phyloP scores from a whole-genome alignment of 345 rosid genomes.

The Physaria fendleri region DNA sequence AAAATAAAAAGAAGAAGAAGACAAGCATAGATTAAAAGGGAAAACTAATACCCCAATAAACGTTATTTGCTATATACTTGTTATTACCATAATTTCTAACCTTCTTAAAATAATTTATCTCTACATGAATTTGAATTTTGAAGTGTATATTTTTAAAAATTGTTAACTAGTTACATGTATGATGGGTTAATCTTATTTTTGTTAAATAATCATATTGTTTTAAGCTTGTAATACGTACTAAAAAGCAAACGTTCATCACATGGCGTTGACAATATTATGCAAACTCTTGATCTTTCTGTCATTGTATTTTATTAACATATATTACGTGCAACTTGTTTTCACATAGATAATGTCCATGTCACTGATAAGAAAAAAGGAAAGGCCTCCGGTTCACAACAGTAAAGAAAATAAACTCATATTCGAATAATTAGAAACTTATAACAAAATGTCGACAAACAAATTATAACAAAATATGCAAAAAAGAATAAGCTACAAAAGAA shows the following conservation, averaged over 20 bases:
- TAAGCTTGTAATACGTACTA: background rate
- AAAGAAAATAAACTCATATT: background rate
- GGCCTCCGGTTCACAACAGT: background rate
- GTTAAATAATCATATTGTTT: background rate
- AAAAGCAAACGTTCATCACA: background rate
- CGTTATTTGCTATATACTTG: background rate
- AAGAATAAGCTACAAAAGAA: background rate
- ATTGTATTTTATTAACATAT: background rate
- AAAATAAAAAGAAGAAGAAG: background rate
- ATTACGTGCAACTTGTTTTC: background rate
- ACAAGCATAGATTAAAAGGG: background rate
- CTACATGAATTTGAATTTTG: background rate
- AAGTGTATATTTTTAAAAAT: background rate
- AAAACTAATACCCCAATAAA: background rate
- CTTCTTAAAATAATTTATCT: background rate
- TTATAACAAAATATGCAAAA: background rate
- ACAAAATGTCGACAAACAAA: background rate
- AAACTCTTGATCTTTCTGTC: background rate
- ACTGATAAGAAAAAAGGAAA: background rate
- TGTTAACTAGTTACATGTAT: background rate
- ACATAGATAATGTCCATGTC: background rate
- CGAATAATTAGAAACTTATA: background rate
- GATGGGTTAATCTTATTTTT: background rate
- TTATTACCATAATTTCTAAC: background rate
- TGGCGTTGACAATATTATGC: slow-evolving; percentile 17